Evolutionary conservation across 345 rosid species (phyloP).

Genomic region (Citrus cavaleriei): DNA sequence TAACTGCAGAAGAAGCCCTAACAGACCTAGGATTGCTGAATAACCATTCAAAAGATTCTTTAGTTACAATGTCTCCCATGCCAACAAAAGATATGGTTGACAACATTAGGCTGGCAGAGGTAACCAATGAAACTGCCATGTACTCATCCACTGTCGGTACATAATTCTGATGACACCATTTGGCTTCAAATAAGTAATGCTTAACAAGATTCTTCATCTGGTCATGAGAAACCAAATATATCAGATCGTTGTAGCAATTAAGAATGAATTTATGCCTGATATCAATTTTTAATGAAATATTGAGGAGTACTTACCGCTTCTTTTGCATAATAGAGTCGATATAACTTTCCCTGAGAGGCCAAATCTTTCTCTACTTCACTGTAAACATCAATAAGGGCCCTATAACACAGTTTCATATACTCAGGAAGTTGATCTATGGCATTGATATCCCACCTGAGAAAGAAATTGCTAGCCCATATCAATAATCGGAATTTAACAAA

Average conservation of each 20-base stretch:
- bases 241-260: not conserved
- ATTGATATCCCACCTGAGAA: constrained; percentile 22
- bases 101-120: constrained; percentile 1
- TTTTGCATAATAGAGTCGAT: constrained; percentile 22
- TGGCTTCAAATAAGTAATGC: constrained; percentile 26
- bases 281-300: too few relatives aligned
- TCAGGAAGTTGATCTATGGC: constrained; percentile 17
- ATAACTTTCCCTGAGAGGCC: constrained; percentile 11
- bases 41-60: constrained; percentile 22
- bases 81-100: constrained; percentile 14
- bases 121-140: too few relatives aligned
- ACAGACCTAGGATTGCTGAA: constrained; percentile 11
- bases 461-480: not conserved
- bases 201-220: constrained; percentile 23
- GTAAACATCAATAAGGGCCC: constrained; percentile 27
- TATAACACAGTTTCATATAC: constrained; percentile 31
- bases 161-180: constrained; percentile 19
- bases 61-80: constrained; percentile 16
- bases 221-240: not conserved
- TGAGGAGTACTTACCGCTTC: constrained; percentile 18
- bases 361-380: constrained; percentile 22
- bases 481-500: not conserved
- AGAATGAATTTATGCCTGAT: not conserved
- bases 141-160: constrained; percentile 31
- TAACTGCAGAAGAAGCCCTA: not conserved